Percentiles rank a stretch among this genome's conserved stretches.
These are phyloP conservation scores for Parascedosporium putredinis DNA, from an alignment of 2,329 filamentous ascomycete genomes.

Conservation along the genomic window DNA sequence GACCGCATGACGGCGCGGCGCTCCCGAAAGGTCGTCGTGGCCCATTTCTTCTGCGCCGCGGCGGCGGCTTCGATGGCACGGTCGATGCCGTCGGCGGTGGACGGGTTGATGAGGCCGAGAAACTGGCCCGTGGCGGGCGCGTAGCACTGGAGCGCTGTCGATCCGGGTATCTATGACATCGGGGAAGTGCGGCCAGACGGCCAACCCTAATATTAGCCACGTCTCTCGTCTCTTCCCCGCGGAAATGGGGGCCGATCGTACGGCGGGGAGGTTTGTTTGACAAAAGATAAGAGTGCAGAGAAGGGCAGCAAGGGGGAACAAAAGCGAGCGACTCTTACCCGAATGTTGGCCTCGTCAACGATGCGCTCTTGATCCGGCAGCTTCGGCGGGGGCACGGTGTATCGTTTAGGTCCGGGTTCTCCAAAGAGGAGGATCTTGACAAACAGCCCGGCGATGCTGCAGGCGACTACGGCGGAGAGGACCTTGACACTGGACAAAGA, in stretches of 20 bases:
- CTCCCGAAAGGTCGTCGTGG: slow-evolving; percentile 64
- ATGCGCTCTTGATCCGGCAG: slow-evolving; percentile 45
- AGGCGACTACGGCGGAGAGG: not conserved
- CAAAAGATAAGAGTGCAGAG: too few relatives aligned
- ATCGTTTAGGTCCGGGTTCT: slow-evolving; percentile 38
- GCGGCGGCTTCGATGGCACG: slow-evolving; percentile 63
- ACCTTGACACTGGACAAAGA: slow-evolving; percentile 1
- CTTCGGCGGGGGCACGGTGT: slow-evolving; percentile 52
- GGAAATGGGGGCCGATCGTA: too few relatives aligned
- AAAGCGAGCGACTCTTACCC: slow-evolving; percentile 25
- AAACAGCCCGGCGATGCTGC: not conserved
- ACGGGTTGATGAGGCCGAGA: slow-evolving; percentile 69
- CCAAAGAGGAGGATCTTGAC: slow-evolving; percentile 14
- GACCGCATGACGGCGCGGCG: slow-evolving; percentile 71
- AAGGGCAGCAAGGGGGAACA: not conserved
- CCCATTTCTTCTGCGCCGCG: slow-evolving; percentile 68
- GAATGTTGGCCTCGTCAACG: slow-evolving; percentile 51
- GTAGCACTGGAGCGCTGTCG: slow-evolving; percentile 69
- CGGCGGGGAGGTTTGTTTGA: too few relatives aligned
- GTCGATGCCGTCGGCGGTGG: slow-evolving; percentile 69
- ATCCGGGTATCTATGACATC: slow-evolving; percentile 45
- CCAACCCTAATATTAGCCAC: too few relatives aligned
- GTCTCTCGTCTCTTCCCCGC: too few relatives aligned
- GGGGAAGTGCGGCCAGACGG: too few relatives aligned
- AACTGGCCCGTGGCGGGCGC: slow-evolving; percentile 81